Conservation (phyloP, 2,329 filamentous ascomycete species). For the Herpotrichia juniperi region DNA sequence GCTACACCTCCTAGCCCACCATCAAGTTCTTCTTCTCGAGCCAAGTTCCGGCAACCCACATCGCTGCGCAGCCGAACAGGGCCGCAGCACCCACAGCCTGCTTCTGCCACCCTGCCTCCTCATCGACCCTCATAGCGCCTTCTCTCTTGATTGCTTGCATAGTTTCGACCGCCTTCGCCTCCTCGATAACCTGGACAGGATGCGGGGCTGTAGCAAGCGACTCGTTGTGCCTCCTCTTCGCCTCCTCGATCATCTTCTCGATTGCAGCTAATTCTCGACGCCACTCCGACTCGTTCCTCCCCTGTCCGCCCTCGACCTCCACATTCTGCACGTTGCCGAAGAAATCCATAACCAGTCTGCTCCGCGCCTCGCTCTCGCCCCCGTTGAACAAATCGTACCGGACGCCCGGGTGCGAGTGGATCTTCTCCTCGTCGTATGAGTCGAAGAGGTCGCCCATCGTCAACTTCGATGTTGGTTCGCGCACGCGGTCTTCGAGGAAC, state of each 20-base stretch:
- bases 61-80: constrained; percentile 45
- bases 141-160: constrained; percentile 30
- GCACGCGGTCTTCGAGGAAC: constrained; percentile 89
- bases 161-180: constrained; percentile 19
- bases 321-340: constrained; percentile 98
- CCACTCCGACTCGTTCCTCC: constrained; percentile 53
- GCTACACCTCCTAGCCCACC: background rate
- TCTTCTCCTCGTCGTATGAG: constrained; percentile 92
- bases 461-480: constrained; percentile 83
- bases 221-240: constrained; percentile 48
- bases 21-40: constrained; percentile 7
- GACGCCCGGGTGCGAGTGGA: constrained; percentile 89
- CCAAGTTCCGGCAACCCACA: constrained; percentile 50
- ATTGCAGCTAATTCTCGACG: constrained; percentile 78
- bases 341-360: constrained; percentile 90
- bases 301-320: constrained; percentile 71
- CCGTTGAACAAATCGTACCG: constrained; percentile 95
- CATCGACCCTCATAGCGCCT: constrained; percentile 42
- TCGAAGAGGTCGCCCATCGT: constrained; percentile 95
- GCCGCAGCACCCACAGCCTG: constrained; percentile 47
- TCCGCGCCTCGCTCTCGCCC: constrained; percentile 76
- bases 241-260: constrained; percentile 64
- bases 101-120: constrained; percentile 47
- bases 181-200: constrained; percentile 28
- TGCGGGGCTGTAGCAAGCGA: constrained; percentile 27